phyloP scores from a whole-genome alignment of 2,329 filamentous ascomycete genomes.

The Colletotrichum liaoningense region DNA sequence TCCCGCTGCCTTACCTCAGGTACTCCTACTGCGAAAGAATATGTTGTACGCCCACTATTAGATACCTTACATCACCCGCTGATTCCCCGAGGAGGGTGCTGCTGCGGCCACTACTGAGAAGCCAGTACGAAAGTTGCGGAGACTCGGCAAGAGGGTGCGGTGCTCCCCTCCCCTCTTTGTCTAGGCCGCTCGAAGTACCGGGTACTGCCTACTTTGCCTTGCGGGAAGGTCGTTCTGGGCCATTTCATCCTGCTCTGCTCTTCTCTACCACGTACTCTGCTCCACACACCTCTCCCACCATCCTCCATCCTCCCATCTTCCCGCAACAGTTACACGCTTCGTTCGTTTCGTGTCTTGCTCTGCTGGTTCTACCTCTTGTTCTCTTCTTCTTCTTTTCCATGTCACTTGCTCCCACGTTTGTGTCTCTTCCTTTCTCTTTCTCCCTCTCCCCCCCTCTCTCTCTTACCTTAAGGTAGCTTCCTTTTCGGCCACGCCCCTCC shows the following conservation, averaged over 20 bases:
- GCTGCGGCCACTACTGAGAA: no score
- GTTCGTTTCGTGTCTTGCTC: not conserved
- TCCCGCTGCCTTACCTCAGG: not conserved
- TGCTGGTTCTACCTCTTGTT: not conserved
- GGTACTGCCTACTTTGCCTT: conserved; percentile 9
- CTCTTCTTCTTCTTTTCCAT: not conserved
- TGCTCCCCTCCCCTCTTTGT: not conserved
- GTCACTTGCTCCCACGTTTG: not conserved
- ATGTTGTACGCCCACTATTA: no score
- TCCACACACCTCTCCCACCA: not conserved
- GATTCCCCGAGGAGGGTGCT: no score
- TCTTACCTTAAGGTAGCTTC: not conserved
- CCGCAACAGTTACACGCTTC: not conserved
- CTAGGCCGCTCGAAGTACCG: not conserved
- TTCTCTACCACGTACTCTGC: not conserved
- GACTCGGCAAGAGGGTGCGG: not conserved
- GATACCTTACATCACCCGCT: no score
- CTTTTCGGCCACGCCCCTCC: not conserved
- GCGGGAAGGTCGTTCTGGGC: not conserved
- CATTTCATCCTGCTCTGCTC: not conserved
- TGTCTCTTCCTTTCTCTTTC: not conserved
- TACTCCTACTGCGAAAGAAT: no score
- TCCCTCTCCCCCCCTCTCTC: not conserved
- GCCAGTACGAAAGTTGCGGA: no score
- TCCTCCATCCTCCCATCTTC: not conserved